These are phyloP conservation scores for Xylariaceae sp. DNA, from an alignment of 2,329 filamentous ascomycete species.

Conservation along the genomic window DNA sequence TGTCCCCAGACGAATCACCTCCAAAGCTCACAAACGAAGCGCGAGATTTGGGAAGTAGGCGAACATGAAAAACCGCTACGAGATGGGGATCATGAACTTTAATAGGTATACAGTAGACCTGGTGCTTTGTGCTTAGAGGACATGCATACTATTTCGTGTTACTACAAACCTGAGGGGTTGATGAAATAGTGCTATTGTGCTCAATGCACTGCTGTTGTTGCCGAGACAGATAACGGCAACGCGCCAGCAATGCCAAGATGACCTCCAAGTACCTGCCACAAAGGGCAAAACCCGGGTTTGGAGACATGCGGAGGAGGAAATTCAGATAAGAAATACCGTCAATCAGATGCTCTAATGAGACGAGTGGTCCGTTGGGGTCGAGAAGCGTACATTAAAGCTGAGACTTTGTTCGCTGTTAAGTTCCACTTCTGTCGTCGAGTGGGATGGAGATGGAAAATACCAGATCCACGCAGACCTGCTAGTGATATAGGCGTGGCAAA, in stretches of 20 bases:
- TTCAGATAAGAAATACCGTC: not conserved
- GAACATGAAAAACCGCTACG: not conserved
- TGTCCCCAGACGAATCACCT: conserved; percentile 12
- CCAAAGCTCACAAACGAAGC: conserved; percentile 4
- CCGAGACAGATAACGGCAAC: conserved; percentile 11
- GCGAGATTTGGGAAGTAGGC: not conserved
- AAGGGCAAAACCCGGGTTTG: conserved; percentile 18
- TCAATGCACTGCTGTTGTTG: conserved; percentile 2
- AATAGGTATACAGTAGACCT: conserved; percentile 8
- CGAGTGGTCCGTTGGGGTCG: not conserved
- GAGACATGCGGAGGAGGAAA: conserved; percentile 15
- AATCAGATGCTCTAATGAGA: not conserved
- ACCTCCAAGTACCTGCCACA: conserved; percentile 25
- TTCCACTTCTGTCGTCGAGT: too few species aligned
- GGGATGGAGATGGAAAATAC: too few species aligned
- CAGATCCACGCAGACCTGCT: too few species aligned
- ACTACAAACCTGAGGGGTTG: conserved; percentile 8
- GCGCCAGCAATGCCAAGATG: conserved; percentile 16
- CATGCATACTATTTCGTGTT: conserved; percentile 2
- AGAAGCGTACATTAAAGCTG: too few species aligned
- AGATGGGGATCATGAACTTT: conserved; percentile 10
- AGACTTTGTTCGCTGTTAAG: too few species aligned
- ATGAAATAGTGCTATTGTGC: not conserved
- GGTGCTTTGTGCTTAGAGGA: not conserved
- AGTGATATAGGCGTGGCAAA: too few species aligned